Evolutionary conservation across 768 basidiomycete species (phyloP), one percentile per base, ranked within the genome.

Genomic region (Naganishia onofrii): DNA sequence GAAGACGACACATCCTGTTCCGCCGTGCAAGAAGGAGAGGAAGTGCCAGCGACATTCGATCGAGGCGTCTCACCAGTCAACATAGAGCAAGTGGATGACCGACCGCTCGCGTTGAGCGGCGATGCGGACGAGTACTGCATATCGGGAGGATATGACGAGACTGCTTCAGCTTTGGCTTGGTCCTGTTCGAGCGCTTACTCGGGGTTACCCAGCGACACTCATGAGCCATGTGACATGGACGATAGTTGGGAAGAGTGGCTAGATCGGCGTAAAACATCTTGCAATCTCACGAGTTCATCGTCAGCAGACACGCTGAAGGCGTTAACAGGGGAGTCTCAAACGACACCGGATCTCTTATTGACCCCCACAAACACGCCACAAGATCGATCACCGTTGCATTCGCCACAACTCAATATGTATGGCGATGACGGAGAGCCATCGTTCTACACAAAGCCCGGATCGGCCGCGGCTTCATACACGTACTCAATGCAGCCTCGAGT

Each of bases 211-310:
- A n/a, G 21, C 19, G 58, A 12, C 3, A 21, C 9, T 23, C 58
- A 42, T n/a, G 19, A 60, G 32, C 58, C 36, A 13, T 38, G 23
- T 2, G 34, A 38, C 13, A 44, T 74, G 51, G 75, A 76, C 38
- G 63, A 68, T n/a, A 73, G 75, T 32, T 80, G 77, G 79, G 78
- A 78, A 69, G 75, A 76, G 52, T 79, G 78, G 67, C 74, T 78
- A 69, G 78, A 77, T 57, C 34, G 77, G 9, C 52, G 78, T n/a
- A 67, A 69, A 36, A 38, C 58, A 17, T 38, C 34, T 10, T 60
- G 58, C 58, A 44, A 42, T 13, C 34, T 60, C 2, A 38, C 34
- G n/a, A 60, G 36, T n/a, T 60, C 58, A 23, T 38, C 58, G 21
- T 60, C 58, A 5, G 36, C 58, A 60, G 28, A 21, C 26, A 60